phyloP scores from a whole-genome alignment of 148 eudicot genomes.

The Chenopodium berlandieri region DNA sequence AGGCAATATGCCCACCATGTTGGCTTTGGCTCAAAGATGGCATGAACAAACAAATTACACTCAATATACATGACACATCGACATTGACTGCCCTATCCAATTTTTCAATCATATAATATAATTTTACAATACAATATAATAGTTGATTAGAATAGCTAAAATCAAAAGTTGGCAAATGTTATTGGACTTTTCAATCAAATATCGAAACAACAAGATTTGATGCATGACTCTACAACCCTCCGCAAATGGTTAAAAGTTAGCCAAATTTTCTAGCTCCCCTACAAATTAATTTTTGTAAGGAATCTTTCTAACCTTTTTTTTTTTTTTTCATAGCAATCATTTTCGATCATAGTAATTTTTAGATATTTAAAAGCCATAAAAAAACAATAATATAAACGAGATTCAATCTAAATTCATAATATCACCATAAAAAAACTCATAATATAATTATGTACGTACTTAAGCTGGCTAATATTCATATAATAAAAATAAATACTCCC shows the following conservation, averaged over 20 bases:
- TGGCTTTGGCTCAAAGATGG: neutral
- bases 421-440: too few species aligned
- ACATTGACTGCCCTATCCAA: constrained; percentile 4
- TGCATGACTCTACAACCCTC: neutral
- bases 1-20: constrained; percentile 4
- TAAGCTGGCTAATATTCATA: too few species aligned
- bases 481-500: too few species aligned
- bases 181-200: constrained; percentile 17
- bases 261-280: neutral
- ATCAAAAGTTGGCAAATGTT: neutral
- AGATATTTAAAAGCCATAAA: too few species aligned
- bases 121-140: neutral
- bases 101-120: neutral
- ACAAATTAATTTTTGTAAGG: neutral
- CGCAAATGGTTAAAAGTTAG: neutral
- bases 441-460: too few species aligned
- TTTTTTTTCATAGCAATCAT: neutral
- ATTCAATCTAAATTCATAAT: too few species aligned
- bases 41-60: constrained; percentile 12
- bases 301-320: neutral
- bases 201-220: constrained; percentile 12
- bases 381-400: too few species aligned
- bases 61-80: constrained; percentile 1
- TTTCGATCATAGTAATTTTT: too few species aligned
- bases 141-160: neutral